Percentiles rank a stretch among this genome's conserved stretches.
These are phyloP conservation scores for Eucalyptus virginea DNA, from an alignment of 345 rosid genomes.

Conservation along the genomic window DNA sequence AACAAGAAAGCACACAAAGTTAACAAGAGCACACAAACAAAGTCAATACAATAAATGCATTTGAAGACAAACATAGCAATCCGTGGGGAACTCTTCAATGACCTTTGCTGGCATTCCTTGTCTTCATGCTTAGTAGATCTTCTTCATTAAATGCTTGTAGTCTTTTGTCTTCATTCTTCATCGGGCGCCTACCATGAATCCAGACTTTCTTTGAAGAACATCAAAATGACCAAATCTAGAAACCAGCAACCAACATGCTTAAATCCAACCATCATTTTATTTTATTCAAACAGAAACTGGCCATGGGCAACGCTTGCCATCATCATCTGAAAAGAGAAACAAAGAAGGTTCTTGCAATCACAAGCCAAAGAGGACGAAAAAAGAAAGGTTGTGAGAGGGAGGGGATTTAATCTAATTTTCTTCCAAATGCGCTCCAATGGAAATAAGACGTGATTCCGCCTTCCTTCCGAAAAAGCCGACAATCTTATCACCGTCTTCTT, in stretches of 20 bases:
- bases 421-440: neutral
- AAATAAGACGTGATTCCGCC: neutral
- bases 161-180: neutral
- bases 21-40: neutral
- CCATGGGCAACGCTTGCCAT: neutral
- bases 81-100: neutral
- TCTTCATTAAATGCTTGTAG: neutral
- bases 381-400: neutral
- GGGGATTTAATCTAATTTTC: neutral
- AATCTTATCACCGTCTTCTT: rapidly evolving
- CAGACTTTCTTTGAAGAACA: neutral
- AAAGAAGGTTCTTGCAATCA: neutral
- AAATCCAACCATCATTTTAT: neutral
- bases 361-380: neutral
- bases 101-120: neutral
- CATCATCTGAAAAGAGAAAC: neutral
- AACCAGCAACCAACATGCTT: neutral
- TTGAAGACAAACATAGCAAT: neutral
- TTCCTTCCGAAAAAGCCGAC: neutral
- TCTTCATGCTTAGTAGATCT: neutral
- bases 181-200: neutral
- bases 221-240: neutral
- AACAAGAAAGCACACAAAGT: neutral
- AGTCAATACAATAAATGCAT: neutral
- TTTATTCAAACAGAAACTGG: neutral